A percentile compares a stretch with the other conserved stretches of the same genome.
Evolutionary conservation across 176 grass and related monocot genomes (phyloP).

Genomic region (Carex kokanica): DNA sequence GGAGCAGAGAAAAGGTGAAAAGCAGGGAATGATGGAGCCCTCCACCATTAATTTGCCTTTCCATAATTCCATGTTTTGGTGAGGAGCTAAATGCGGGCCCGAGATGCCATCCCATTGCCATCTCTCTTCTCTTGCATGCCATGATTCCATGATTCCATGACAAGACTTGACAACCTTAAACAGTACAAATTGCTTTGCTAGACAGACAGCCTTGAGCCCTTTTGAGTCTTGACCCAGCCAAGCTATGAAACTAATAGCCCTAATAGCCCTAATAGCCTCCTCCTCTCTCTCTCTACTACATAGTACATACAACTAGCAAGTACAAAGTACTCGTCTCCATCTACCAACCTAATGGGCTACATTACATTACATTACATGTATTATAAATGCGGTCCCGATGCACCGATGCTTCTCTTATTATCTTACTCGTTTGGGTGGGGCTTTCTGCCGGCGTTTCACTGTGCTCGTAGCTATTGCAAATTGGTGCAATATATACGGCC

Average conservation of each 20-base stretch:
- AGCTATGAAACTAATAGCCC: not conserved
- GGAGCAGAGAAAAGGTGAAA: not conserved
- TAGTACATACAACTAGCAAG: not conserved
- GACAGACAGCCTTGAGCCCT: constrained; percentile 8
- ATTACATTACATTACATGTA: not conserved
- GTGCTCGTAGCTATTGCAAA: not conserved
- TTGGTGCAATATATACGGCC: not conserved
- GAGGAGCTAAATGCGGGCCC: not conserved
- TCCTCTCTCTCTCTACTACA: not conserved
- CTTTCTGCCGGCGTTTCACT: not conserved
- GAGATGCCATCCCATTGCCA: constrained; percentile 15
- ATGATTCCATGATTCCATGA: constrained; percentile 36
- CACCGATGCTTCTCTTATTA: too few relatives aligned
- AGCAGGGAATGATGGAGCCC: not conserved
- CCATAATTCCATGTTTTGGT: constrained; percentile 14
- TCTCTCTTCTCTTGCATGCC: constrained; percentile 14
- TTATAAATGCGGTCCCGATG: constrained; percentile 7
- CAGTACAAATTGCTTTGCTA: constrained; percentile 29
- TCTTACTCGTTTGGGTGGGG: too few relatives aligned
- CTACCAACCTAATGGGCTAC: not conserved
- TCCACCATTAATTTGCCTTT: constrained; percentile 12
- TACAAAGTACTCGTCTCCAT: not conserved
- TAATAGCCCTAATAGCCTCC: not conserved
- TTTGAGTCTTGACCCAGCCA: not conserved
- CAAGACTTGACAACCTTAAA: constrained; percentile 43